Evolutionary conservation across 2,329 filamentous ascomycete species (phyloP), one percentile per base, ranked within the genome.

Genomic region (Penicillium sp.): DNA sequence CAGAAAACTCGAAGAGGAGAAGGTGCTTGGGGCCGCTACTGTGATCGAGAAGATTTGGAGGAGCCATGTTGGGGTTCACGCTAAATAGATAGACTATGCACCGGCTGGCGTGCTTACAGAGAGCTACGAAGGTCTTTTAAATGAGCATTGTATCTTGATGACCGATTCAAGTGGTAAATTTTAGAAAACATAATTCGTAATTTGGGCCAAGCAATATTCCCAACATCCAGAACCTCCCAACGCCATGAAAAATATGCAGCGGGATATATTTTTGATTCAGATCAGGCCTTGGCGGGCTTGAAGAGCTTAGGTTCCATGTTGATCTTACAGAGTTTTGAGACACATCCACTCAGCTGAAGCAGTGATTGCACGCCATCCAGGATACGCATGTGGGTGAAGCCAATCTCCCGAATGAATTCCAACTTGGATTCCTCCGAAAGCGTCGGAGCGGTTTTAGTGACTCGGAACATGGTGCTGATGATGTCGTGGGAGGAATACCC

Each of bases 401-500:
- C 93, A 67, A 98, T 98, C 70, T 96, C 93, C 71, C 89, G 91
- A 71, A 97, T 94, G 57, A 97, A 98, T 63, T 97, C 91, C 47
- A 98, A 75, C 72, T 96, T 96, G 11, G 89, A 83, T 66, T 97
- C 89, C 69, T 98, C 93, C 53, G 88, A 93, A 41, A 98, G 72
- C 1, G 85, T 88, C 2, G 87, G 86, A 44, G 97, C 89, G 1
- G 89, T 94, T 74, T 97, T 98, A 31, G 93, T 97, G 45, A 98
- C 93, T 60, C 85, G 84, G 76, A 98, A 97, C 93, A 98, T 98
- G 47, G 91, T 98, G 70, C 86, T 94, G 67, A 98, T 94, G 56
- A 98, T 95, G 66, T 98, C 93, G 71, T 98, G 91, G 56, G 88
- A 94, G n/a, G 88, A 95, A 71, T 98, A 98, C 10, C 93, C 93